Conservation (phyloP, 2,329 filamentous ascomycete genomes). For the Fusarium sp. region DNA sequence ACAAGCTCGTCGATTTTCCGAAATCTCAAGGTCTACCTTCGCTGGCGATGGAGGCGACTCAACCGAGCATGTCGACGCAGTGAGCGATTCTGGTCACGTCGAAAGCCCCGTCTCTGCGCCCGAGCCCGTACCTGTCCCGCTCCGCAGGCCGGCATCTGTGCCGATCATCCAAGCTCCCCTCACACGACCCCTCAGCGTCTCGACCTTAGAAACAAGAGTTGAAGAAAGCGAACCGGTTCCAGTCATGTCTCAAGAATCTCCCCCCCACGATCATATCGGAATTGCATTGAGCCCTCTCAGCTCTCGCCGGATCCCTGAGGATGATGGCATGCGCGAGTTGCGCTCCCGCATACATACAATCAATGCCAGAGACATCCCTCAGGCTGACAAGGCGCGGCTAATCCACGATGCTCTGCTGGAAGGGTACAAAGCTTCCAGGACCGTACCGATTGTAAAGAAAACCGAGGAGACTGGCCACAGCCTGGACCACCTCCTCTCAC, state of each 20-base stretch:
- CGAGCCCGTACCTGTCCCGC: slow-evolving; percentile 11
- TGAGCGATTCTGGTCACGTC: slow-evolving; percentile 34
- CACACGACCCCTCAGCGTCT: slow-evolving; percentile 49
- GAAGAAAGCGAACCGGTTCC: slow-evolving; percentile 44
- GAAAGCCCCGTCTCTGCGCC: slow-evolving; percentile 37
- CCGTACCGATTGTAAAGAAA: slow-evolving; percentile 28
- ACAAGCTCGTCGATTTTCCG: slow-evolving; percentile 72
- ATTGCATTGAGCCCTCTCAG: slow-evolving; percentile 48
- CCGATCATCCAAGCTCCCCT: slow-evolving; percentile 42
- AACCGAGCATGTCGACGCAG: slow-evolving; percentile 35
- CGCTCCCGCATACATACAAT: slow-evolving; percentile 75
- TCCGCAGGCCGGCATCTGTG: slow-evolving; percentile 26
- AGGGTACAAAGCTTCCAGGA: slow-evolving; percentile 64
- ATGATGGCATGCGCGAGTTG: slow-evolving; percentile 80
- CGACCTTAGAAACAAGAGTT: slow-evolving; percentile 51
- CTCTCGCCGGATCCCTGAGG: slow-evolving; percentile 68
- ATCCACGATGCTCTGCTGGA: slow-evolving; percentile 79
- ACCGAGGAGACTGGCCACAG: slow-evolving; percentile 29
- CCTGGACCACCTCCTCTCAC: slow-evolving; percentile 51
- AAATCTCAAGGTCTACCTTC: slow-evolving; percentile 57
- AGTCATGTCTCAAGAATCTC: slow-evolving; percentile 36
- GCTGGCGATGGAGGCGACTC: slow-evolving; percentile 50
- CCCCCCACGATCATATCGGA: slow-evolving; percentile 50
- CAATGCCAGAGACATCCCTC: slow-evolving; percentile 68
- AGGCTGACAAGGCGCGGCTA: slow-evolving; percentile 74